Evolutionary conservation across 352 stramenopile species (phyloP).

Genomic region (Pythium coloratum): DNA sequence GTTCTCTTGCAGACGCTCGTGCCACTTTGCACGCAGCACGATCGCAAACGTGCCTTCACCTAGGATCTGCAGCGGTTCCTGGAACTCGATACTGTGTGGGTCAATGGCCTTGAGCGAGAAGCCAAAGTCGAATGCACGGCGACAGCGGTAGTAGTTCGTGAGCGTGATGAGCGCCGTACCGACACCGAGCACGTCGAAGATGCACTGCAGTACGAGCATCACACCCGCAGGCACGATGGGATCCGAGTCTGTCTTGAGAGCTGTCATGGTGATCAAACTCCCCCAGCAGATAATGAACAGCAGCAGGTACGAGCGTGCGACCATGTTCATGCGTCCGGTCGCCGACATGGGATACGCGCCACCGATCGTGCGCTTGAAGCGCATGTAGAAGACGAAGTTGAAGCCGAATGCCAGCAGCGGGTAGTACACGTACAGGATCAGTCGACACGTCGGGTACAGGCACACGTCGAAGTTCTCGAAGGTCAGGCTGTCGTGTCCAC

Average conservation of each 20-base stretch:
- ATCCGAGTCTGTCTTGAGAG: conserved; percentile 37
- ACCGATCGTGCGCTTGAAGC: conserved; percentile 74
- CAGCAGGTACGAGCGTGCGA: conserved; percentile 66
- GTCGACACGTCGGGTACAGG: conserved; percentile 61
- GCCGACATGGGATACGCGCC: conserved; percentile 71
- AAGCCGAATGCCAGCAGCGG: conserved; percentile 69
- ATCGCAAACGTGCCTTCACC: conserved; percentile 80
- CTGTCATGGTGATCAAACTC: conserved; percentile 65
- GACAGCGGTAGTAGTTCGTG: conserved; percentile 72
- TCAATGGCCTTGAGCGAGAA: conserved; percentile 80
- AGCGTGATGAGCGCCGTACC: conserved; percentile 69
- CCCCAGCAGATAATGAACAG: conserved; percentile 77
- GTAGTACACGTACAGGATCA: conserved; percentile 81
- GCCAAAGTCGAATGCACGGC: conserved; percentile 75
- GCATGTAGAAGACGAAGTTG: conserved; percentile 79
- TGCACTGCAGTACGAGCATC: conserved; percentile 54
- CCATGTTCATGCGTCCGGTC: conserved; percentile 61
- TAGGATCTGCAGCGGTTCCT: conserved; percentile 75
- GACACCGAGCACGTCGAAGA: conserved; percentile 70
- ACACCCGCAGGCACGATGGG: conserved; percentile 29
- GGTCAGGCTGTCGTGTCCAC: conserved; percentile 26
- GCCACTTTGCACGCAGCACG: conserved; percentile 73
- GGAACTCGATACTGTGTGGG: conserved; percentile 74
- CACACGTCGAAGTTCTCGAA: conserved; percentile 57
- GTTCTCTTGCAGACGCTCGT: conserved; percentile 49